Evolutionary conservation across 306 rosid genomes (phyloP).

Genomic region (Macrotyloma uniflorum): DNA sequence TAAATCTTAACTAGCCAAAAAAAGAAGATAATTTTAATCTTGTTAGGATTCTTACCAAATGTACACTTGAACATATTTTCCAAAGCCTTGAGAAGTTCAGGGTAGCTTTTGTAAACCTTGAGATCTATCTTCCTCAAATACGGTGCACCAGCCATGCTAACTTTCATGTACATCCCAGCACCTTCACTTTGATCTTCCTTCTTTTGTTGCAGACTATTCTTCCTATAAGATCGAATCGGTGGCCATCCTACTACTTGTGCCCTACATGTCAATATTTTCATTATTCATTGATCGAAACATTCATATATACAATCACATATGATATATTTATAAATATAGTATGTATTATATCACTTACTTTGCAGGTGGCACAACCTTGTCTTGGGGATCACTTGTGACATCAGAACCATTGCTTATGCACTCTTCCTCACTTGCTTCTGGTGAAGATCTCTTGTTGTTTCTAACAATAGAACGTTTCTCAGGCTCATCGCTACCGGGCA

Average conservation of each 20-base stretch:
- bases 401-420: conserved; percentile 30
- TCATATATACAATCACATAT: too few species aligned
- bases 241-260: conserved; percentile 95
- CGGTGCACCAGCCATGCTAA: conserved; percentile 89
- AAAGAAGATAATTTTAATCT: background rate
- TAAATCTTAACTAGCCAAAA: background rate
- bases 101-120: conserved; percentile 64
- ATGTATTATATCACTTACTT: conserved; percentile 69
- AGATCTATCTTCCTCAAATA: conserved; percentile 85
- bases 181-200: conserved; percentile 41
- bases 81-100: conserved; percentile 69
- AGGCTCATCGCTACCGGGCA: conserved; percentile 56
- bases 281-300: background rate
- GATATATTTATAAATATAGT: too few species aligned
- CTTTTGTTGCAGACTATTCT: conserved; percentile 49
- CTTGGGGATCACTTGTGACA: conserved; percentile 1
- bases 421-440: conserved; percentile 40
- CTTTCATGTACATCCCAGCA: conserved; percentile 68
- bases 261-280: conserved; percentile 43
- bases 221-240: conserved; percentile 74
- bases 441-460: conserved; percentile 61
- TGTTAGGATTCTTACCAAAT: conserved; percentile 51
- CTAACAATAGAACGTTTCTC: conserved; percentile 38
- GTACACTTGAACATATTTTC: conserved; percentile 70
- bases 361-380: conserved; percentile 44